Base-by-base conservation (phyloP, 331 rosid species). In the Dryas integrifolia region DNA sequence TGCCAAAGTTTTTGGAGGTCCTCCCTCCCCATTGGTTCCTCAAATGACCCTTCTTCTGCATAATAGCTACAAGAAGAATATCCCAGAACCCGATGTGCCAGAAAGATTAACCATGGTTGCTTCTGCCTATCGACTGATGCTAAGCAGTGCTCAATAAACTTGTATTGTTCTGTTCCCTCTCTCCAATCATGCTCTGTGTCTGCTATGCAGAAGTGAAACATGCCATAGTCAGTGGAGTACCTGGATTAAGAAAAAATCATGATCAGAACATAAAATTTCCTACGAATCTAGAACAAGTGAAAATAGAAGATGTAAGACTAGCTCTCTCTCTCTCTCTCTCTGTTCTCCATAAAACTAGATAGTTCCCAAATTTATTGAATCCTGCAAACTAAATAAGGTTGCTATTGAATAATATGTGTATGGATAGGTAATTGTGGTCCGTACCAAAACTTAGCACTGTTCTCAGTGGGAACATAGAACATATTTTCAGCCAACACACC, bases 121-220 rank as follows among this genome's bases (percentile, higher is more conserved):
- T 85, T 88, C 78, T 87, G 92, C 71, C 97, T 84, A 70, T 91
- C 91, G 60, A 88, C 88, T 21, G 90, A 84, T 58, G 89, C 88
- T 16, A 91, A 74, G 76, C 95, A 91, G 72, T 84, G 86, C 80
- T 87, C 92, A 58, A 87, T 82, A 84, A 87, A 91, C 79, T 76
- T 76, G 77, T 88, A 87, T 51, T 91, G 96, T 66, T 88, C 97
- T 49, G 91, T 81, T 35, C 92, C 92, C 78, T 87, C 96, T 78
- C 97, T 82, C 97, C 92, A 88, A 76, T 91, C 96, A 62, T 78
- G 92, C 70, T 88, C 96, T 4, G 92, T 91, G 86, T 91, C 82
- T 7, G 95, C 95, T 46, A 88, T 53, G 80, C 97, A 91, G 87
- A 91, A 91, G 39, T 62, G 95, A 71, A 88, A 88, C 95, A 91